These are phyloP conservation scores for Oryza brachyantha DNA, from an alignment of 176 grass and related monocot genomes.

Conservation along the genomic window DNA sequence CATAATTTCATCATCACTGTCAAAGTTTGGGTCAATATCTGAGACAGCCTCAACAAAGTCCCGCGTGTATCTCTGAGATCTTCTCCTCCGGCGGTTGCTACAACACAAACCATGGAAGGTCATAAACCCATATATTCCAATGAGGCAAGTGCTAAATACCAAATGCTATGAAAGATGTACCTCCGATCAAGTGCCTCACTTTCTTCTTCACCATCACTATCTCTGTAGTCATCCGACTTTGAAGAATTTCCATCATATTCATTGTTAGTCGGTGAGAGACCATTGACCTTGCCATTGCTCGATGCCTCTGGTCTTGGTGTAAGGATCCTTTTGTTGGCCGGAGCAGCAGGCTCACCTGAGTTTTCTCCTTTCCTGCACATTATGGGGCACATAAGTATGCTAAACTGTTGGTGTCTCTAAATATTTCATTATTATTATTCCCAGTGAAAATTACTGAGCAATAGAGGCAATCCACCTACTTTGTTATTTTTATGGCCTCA, in stretches of 20 bases:
- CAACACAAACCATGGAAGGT: slow-evolving; percentile 30
- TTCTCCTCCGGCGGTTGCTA: slow-evolving; percentile 86
- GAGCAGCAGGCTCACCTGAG: slow-evolving; percentile 63
- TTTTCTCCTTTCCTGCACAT: slow-evolving; percentile 72
- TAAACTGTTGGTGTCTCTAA: neutral
- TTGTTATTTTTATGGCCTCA: slow-evolving; percentile 98
- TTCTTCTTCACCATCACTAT: slow-evolving; percentile 74
- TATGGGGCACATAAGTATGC: slow-evolving; percentile 30
- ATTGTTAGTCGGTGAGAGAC: slow-evolving; percentile 35
- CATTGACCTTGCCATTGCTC: slow-evolving; percentile 76
- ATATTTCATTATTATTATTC: neutral
- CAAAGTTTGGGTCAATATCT: slow-evolving; percentile 60
- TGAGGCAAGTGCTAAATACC: neutral
- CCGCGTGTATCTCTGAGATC: slow-evolving; percentile 75
- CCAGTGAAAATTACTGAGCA: slow-evolving; percentile 4
- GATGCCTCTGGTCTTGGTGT: slow-evolving; percentile 55
- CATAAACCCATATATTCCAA: slow-evolving; percentile 13
- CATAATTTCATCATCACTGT: slow-evolving; percentile 93
- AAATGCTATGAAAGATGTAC: slow-evolving; percentile 40
- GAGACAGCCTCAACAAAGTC: slow-evolving; percentile 90
- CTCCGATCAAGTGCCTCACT: slow-evolving; percentile 84
- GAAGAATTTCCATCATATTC: slow-evolving; percentile 63
- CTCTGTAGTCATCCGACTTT: slow-evolving; percentile 76
- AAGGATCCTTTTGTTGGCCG: slow-evolving; percentile 53
- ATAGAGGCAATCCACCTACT: slow-evolving; percentile 61